Conservation (phyloP, 371 early-diverging fungal species). For the Rhizopus stolonifer region DNA sequence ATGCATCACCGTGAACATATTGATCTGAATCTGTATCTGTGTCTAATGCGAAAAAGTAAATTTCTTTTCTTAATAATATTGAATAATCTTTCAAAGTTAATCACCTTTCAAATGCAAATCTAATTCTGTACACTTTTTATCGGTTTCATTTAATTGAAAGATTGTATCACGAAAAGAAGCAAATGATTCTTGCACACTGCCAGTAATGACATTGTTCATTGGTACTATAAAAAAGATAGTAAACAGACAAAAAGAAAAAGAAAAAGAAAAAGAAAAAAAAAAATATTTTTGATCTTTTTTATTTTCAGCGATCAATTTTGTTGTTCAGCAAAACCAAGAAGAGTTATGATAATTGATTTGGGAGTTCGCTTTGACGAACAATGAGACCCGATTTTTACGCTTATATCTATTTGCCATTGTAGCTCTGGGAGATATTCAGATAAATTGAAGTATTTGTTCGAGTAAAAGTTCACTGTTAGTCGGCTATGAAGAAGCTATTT, state of each 20-base stretch:
- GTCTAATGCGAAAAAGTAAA: not conserved
- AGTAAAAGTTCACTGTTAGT: too few relatives aligned
- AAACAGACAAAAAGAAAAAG: not conserved
- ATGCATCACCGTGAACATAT: not conserved
- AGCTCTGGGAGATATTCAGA: too few relatives aligned
- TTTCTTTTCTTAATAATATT: too few relatives aligned
- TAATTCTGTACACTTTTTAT: conserved; percentile 2
- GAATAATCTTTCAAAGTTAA: too few relatives aligned
- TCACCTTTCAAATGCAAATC: conserved; percentile 4
- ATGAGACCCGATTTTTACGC: too few relatives aligned
- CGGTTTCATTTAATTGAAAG: not conserved
- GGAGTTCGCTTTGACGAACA: too few relatives aligned
- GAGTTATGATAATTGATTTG: too few relatives aligned
- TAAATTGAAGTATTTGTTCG: too few relatives aligned
- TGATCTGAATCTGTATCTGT: not conserved
- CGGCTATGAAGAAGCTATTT: too few relatives aligned
- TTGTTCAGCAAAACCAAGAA: too few relatives aligned
- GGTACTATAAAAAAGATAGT: not conserved
- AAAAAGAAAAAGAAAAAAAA: not conserved
- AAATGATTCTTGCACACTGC: conserved; percentile 1
- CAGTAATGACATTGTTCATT: conserved; percentile 2
- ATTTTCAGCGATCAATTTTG: not conserved
- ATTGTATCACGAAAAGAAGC: not conserved
- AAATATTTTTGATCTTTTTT: not conserved
- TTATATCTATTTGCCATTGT: too few relatives aligned